Conservation (phyloP, 2,329 filamentous ascomycete genomes). For the Trichophyton mentagrophytes region DNA sequence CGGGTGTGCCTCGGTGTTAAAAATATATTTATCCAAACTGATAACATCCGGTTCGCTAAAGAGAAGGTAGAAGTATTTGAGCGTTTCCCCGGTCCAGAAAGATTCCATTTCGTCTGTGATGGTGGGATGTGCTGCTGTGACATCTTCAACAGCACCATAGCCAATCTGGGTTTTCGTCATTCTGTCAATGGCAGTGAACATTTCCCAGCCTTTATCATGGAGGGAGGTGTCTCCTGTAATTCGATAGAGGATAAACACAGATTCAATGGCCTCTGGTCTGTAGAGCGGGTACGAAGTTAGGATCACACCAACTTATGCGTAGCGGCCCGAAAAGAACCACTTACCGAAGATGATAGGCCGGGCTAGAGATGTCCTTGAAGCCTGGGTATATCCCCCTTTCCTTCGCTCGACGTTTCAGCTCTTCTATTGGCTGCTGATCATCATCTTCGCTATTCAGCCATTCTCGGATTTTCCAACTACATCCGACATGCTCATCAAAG, state of each 20-base stretch:
- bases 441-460: constrained; percentile 9
- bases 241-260: constrained; percentile 80
- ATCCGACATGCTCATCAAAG: constrained; percentile 7
- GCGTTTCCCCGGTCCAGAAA: constrained; percentile 80
- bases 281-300: constrained; percentile 57
- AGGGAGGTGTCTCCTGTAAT: constrained; percentile 66
- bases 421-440: constrained; percentile 3
- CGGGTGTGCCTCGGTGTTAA: constrained; percentile 46
- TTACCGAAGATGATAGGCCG: constrained; percentile 13
- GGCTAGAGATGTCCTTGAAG: constrained; percentile 6
- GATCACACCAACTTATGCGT: constrained; percentile 17
- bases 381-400: constrained; percentile 10
- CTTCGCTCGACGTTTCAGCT: constrained; percentile 6
- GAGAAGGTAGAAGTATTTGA: constrained; percentile 84
- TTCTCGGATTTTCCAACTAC: constrained; percentile 9
- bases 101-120: constrained; percentile 59
- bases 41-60: constrained; percentile 56
- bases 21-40: constrained; percentile 55
- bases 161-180: constrained; percentile 54
- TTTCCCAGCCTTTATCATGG: constrained; percentile 73
- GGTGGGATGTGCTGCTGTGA: constrained; percentile 6
- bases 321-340: background rate
- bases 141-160: constrained; percentile 41
- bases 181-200: constrained; percentile 61
- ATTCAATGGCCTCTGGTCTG: constrained; percentile 72